A percentile compares a stretch with the other conserved stretches of the same genome.
These are phyloP conservation scores for Suillus bovinus DNA, from an alignment of 768 basidiomycete species.

Conservation along the genomic window DNA sequence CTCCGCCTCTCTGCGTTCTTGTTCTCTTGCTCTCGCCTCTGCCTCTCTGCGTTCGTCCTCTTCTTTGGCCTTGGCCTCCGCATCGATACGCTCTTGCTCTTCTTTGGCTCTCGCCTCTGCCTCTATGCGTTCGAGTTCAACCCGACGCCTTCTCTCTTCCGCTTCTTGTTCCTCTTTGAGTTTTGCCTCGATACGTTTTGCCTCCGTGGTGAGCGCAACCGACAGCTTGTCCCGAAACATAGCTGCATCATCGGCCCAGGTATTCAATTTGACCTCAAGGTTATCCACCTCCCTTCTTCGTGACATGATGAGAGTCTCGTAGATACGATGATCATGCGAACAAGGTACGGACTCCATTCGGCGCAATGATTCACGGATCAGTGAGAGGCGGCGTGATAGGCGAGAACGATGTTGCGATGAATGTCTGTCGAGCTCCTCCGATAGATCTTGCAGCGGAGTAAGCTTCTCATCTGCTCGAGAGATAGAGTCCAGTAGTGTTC, in stretches of 20 bases:
- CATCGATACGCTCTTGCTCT: slow-evolving; percentile 16
- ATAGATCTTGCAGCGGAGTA: slow-evolving; percentile 38
- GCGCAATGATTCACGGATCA: slow-evolving; percentile 54
- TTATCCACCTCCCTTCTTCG: slow-evolving; percentile 54
- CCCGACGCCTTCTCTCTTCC: slow-evolving; percentile 21
- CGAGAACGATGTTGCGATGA: slow-evolving; percentile 35
- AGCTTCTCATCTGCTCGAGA: slow-evolving; percentile 30
- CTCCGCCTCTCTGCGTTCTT: slow-evolving; percentile 24
- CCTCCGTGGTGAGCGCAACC: slow-evolving; percentile 40
- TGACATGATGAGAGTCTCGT: slow-evolving; percentile 48
- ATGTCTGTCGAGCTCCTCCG: slow-evolving; percentile 36
- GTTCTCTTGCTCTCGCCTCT: slow-evolving; percentile 30
- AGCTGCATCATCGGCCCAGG: slow-evolving; percentile 45
- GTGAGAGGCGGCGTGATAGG: slow-evolving; percentile 50
- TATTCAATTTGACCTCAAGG: slow-evolving; percentile 45
- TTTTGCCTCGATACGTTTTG: slow-evolving; percentile 44
- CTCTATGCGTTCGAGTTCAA: slow-evolving; percentile 19
- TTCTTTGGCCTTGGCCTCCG: slow-evolving; percentile 16
- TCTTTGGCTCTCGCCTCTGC: slow-evolving; percentile 26
- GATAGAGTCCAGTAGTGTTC: slow-evolving; percentile 34
- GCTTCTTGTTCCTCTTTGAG: slow-evolving; percentile 27
- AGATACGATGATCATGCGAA: slow-evolving; percentile 43
- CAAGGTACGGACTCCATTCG: slow-evolving; percentile 53
- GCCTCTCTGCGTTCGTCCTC: slow-evolving; percentile 10
- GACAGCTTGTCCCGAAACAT: slow-evolving; percentile 38